Evolutionary conservation across 345 rosid species (phyloP).

Genomic region (Sapria himalayana): DNA sequence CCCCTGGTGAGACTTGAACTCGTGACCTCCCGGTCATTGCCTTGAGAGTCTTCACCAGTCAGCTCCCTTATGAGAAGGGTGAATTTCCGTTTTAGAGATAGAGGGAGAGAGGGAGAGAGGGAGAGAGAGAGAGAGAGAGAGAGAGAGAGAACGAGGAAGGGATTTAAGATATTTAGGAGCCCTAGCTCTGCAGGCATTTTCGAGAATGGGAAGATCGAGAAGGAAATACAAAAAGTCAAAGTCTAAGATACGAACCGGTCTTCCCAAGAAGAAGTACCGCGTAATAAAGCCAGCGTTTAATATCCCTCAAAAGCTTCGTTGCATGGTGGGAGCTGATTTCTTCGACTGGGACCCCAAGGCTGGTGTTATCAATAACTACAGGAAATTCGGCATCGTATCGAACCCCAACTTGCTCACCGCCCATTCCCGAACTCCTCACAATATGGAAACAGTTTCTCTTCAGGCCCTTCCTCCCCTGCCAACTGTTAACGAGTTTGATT

Average conservation of each 20-base stretch:
- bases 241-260: slow-evolving; percentile 62
- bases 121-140: too few species aligned
- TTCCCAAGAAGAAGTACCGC: slow-evolving; percentile 59
- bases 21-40: too few species aligned
- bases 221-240: slow-evolving; percentile 65
- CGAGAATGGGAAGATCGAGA: slow-evolving; percentile 71
- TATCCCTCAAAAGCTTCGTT: slow-evolving; percentile 74
- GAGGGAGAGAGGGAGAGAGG: too few species aligned
- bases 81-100: too few species aligned
- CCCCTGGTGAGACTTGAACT: too few species aligned
- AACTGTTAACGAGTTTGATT: slow-evolving; percentile 28
- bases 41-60: too few species aligned
- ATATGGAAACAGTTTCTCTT: slow-evolving; percentile 46
- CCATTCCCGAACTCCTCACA: slow-evolving; percentile 48
- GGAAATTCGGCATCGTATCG: slow-evolving; percentile 68
- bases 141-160: too few species aligned
- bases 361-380: slow-evolving; percentile 69
- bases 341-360: slow-evolving; percentile 66
- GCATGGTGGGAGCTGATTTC: slow-evolving; percentile 25
- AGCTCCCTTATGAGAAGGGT: too few species aligned
- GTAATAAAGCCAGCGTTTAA: slow-evolving; percentile 62
- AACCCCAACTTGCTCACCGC: slow-evolving; percentile 71
- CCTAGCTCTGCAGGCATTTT: too few species aligned
- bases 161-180: too few species aligned
- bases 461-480: slow-evolving; percentile 36